Evolutionary conservation across 148 eudicot genomes (phyloP), one percentile per base, ranked within the genome.

Genomic region (Cornus controversa): DNA sequence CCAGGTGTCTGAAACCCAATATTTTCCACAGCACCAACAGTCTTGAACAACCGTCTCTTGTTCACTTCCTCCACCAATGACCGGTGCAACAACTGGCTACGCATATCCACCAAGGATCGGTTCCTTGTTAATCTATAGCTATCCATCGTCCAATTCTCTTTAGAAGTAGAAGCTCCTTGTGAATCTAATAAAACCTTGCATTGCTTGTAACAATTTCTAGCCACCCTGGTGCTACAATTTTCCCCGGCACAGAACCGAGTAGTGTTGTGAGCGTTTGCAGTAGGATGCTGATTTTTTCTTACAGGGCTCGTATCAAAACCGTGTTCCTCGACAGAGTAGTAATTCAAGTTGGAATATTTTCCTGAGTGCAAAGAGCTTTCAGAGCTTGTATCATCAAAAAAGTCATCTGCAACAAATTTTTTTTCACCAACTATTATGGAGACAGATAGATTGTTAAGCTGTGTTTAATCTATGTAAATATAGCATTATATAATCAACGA

Each of bases 21-120:
- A 62, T 84, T 71, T 70, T 87, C 90, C 37, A 87, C 78, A 0
- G 84, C 78, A 8, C 81, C 90, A 47, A 76, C 90, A 4, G 90
- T 87, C 70, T 87, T 87, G 78, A 80, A 82, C 72, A 84, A 42
- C 20, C 89, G 82, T 69, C 90, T 75, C 70, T 82, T 84, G 65
- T 78, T 82, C 36, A 87, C 78, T 62, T 87, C 90, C 67, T 87
- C 87, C 15, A 87, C 86, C 15, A 87, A 70, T 6, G 82, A 77
- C 72, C 80, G 73, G 63, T 87, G 90, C 60, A 87, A 79, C 86
- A 87, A 74, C 77, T 84, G 90, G 80, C 87, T 82, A 23, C 87
- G 81, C 68, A 83, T 77, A 79, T 87, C 90, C 54, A 87, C 90
- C 16, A 87, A 67, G 5, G 87, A 84, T 67, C 73, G 66, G 82